Base-by-base conservation (phyloP, 1,284 basidiomycete species). In the Moniliella sp. region DNA sequence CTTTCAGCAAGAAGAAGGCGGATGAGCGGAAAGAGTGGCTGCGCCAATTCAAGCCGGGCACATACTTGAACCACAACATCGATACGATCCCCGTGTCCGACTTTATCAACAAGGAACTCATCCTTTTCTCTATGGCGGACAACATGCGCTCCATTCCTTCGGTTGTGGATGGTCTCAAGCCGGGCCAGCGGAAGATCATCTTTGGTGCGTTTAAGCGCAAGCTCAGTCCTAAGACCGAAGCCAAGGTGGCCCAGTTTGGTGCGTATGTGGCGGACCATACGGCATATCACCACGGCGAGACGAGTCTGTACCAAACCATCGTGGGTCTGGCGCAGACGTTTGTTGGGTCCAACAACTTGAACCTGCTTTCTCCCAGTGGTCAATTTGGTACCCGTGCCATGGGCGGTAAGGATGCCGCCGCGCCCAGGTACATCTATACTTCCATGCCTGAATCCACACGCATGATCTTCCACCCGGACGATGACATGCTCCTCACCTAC, bases 21-120 rank as follows among this genome's bases (percentile, higher is more conserved):
- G 91, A 99, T 45, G 84, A 97, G 13, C 78, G 91, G 30, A 97
- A 99, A 61, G 91, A 97, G 44, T 99, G 91, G 91, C 67, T 99
- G 8, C 70, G 88, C 15, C 76, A 84, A 46, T 91, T 86, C 66
- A 82, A 84, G 75, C 84, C 88, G 18, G 91, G 91, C 21, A 97
- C 91, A 1, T 94, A 69, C 63, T 69, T 99, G 17, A 76, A 97
- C 61, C 88, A 97, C 62, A 74, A 76, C 42, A 71, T 80, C 29
- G 72, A 77, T 33, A 74, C 81, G 52, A 78, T 99, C 36, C 74
- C 81, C 0, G 78, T 77, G 55, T 71, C 75, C 1, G 86, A 99
- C 56, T 99, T 99, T 59, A 86, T 99, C 66, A 94, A 99, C 68
- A 83, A 76, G 63, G 91, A 99, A 61, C 67, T 99, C 28, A 94